Evolutionary conservation across 805 yeast genomes (phyloP).

Genomic region (Starmerella stellata): DNA sequence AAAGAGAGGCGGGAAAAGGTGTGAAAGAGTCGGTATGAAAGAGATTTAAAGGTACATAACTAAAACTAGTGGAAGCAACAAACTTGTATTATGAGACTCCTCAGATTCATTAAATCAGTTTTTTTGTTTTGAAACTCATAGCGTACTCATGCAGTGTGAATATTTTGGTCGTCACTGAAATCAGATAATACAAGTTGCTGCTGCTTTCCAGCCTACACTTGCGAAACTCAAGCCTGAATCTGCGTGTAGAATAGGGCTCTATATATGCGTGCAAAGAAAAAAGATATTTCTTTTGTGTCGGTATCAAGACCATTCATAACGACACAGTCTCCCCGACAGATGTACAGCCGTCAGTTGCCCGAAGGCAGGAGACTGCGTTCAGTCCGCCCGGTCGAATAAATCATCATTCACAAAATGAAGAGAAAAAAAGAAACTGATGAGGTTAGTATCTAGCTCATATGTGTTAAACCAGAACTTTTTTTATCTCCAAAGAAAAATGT

Average conservation of each 20-base stretch:
- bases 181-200: neutral
- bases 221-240: neutral
- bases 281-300: conserved; percentile 14
- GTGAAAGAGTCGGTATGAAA: too few relatives aligned
- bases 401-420: conserved; percentile 22
- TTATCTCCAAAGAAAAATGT: conserved; percentile 16
- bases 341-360: conserved; percentile 20
- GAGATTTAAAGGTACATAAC: too few relatives aligned
- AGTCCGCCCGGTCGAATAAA: conserved; percentile 27
- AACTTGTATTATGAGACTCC: conserved; percentile 9
- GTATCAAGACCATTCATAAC: conserved; percentile 18
- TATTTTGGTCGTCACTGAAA: conserved; percentile 21
- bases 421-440: too few relatives aligned
- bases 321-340: conserved; percentile 14
- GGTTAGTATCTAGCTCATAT: conserved; percentile 19
- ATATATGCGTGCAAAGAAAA: neutral
- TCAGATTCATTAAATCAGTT: conserved; percentile 26
- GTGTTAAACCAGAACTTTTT: conserved; percentile 16
- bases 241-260: conserved; percentile 7
- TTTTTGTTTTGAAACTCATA: conserved; percentile 19
- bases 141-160: conserved; percentile 24
- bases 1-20: too few relatives aligned
- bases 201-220: neutral
- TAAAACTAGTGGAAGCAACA: too few relatives aligned
- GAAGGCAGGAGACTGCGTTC: conserved; percentile 12